A percentile compares a stretch with the other conserved stretches of the same genome.
phyloP scores from a whole-genome alignment of 176 grass and related monocot genomes.

The Carex littledalei region DNA sequence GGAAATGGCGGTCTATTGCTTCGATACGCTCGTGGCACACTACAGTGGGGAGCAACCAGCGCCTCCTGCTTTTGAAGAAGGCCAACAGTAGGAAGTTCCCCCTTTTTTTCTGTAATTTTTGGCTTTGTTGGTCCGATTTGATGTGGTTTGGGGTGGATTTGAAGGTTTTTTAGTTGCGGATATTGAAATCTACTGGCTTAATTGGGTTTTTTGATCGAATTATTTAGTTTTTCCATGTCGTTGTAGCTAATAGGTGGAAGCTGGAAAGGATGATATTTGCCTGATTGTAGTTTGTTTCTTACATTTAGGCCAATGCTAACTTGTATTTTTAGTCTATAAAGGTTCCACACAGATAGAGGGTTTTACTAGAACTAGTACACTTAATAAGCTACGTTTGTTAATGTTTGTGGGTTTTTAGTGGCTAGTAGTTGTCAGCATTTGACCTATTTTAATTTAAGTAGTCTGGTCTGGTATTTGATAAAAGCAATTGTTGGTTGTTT shows the following conservation, averaged over 20 bases:
- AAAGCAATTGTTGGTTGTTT: background rate
- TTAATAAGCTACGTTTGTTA: background rate
- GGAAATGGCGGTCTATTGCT: constrained; percentile 96
- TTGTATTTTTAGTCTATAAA: background rate
- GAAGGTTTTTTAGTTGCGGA: background rate
- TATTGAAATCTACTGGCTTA: background rate
- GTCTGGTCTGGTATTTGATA: background rate
- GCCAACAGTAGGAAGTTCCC: constrained; percentile 60
- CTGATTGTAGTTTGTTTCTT: background rate
- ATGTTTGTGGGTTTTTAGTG: background rate
- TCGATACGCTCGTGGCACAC: constrained; percentile 90
- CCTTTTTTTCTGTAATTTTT: background rate
- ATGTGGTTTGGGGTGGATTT: background rate
- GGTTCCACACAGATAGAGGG: background rate
- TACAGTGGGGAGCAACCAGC: constrained; percentile 67
- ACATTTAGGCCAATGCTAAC: background rate
- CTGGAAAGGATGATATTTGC: background rate
- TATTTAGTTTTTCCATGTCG: background rate
- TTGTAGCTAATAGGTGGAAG: background rate
- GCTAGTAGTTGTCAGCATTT: background rate
- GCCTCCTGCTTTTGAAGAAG: constrained; percentile 77
- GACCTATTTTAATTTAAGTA: background rate
- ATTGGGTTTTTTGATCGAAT: background rate
- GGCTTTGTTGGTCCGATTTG: background rate
- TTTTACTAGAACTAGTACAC: background rate